Base-by-base conservation (phyloP, 139 green algal species). In the Mesotaenium endlicherianum region DNA sequence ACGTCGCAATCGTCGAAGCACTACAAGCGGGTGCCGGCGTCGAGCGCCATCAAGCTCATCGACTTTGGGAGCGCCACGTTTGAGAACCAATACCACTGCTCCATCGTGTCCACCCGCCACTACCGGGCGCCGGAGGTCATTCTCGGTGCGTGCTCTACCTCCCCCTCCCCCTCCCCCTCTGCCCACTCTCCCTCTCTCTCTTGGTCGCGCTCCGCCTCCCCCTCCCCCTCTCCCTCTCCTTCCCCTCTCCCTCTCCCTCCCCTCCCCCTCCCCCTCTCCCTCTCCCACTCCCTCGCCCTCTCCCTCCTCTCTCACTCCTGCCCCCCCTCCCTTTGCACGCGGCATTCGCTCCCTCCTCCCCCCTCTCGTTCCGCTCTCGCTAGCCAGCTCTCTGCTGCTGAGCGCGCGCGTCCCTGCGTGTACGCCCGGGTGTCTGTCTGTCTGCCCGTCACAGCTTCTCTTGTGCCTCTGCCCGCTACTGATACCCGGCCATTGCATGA, bases 31-130 rank as follows among this genome's bases (percentile, higher is more conserved):
- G 88, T 95, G 49, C 95, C 95, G 0, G 47, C 70, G 44, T 91
- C 79, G 74, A 92, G 55, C 43, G 87, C 90, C 31, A 93, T 97
- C 58, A 90, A 89, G 17, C 86, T 99, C 1, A 99, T 99, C 58
- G 96, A 99, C 87, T 99, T 99, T 91, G 96, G 96, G 34, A 96
- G 90, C 85, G 95, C 96, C 11, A 97, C 94, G 1, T 99, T 98
- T 76, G 91, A 97, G 17, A 90, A 95, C 39, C 90, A 95, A 75
- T 94, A 98, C 82, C 96, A 99, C 91, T 93, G 81, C 79, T 92
- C 55, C 16, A 67, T 96, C 30, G 92, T 97, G 58, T 95, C 90
- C 78, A 99, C 96, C 20, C 93, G 96, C 38, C 95, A 98, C 87
- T 98, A 98, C 91, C 92, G 96, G 17, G 96, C 96, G 3, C 96